Conservation (phyloP, 164 flowering plant species). For the Houttuynia cordata region DNA sequence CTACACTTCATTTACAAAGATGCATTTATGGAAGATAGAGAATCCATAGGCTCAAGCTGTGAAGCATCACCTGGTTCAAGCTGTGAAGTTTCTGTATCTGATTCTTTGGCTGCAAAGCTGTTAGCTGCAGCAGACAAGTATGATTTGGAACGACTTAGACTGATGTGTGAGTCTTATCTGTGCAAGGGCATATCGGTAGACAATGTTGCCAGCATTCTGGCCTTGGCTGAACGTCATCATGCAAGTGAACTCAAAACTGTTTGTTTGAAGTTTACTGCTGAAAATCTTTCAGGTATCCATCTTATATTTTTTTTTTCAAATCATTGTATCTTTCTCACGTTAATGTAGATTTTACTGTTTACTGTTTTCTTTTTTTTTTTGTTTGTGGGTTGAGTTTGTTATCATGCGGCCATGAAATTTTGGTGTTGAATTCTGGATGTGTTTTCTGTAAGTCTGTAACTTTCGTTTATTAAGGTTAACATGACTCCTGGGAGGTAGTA, state of each 20-base stretch:
- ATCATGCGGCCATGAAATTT: no score
- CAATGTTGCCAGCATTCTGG: constrained; percentile 52
- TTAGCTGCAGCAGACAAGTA: constrained; percentile 73
- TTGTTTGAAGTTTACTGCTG: constrained; percentile 75
- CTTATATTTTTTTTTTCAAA: neutral
- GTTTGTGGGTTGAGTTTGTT: neutral
- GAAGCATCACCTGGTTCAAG: constrained; percentile 35
- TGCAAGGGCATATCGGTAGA: constrained; percentile 65
- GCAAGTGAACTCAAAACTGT: constrained; percentile 61
- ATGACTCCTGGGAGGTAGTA: neutral
- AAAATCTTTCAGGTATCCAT: constrained; percentile 54
- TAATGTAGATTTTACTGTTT: neutral
- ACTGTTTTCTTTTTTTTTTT: neutral
- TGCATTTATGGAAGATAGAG: constrained; percentile 56
- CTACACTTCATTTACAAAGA: constrained; percentile 81
- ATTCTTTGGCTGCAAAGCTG: constrained; percentile 60
- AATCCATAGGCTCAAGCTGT: constrained; percentile 7
- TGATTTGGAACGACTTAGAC: constrained; percentile 43
- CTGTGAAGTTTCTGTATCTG: constrained; percentile 30
- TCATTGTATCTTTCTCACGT: neutral
- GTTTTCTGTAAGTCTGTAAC: no score
- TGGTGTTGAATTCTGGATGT: no score
- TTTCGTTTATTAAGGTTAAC: no score
- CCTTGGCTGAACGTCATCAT: constrained; percentile 53
- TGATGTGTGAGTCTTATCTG: constrained; percentile 63